These are phyloP conservation scores for Cafeteria roenbergensis DNA, from an alignment of 108 stramenopile genomes.

Conservation along the genomic window DNA sequence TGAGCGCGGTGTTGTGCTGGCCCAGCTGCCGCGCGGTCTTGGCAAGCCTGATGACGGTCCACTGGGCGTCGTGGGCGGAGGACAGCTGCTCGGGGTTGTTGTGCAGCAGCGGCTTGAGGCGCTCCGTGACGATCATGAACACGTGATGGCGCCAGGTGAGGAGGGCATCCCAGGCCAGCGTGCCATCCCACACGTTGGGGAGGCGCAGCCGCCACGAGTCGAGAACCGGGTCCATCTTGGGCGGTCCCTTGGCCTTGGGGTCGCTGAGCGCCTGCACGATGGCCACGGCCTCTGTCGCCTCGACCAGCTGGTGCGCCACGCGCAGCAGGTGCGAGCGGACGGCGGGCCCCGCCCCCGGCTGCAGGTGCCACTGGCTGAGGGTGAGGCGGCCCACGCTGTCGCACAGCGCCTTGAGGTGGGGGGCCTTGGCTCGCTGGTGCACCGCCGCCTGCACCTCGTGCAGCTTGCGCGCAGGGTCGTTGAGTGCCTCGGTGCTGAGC, in stretches of 20 bases:
- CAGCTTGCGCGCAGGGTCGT: conserved; percentile 31
- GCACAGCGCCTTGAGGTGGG: too few relatives aligned
- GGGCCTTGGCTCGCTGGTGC: conserved; percentile 5
- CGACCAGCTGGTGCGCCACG: conserved; percentile 1
- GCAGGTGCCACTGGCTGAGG: too few relatives aligned
- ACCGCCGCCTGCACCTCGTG: conserved; percentile 29
- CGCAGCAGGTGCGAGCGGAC: too few relatives aligned
- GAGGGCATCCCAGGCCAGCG: conserved; percentile 33
- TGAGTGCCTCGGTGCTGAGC: conserved; percentile 28
- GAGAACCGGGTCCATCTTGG: conserved; percentile 26
- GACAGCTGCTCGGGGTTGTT: conserved; percentile 17
- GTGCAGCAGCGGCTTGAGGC: not conserved
- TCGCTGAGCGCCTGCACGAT: conserved; percentile 14
- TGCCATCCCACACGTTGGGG: conserved; percentile 38
- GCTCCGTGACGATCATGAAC: not conserved
- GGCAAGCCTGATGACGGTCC: conserved; percentile 38
- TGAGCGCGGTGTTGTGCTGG: conserved; percentile 21
- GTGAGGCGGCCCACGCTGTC: too few relatives aligned
- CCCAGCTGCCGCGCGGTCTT: conserved; percentile 31
- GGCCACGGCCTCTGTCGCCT: conserved; percentile 7
- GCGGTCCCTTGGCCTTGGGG: not conserved
- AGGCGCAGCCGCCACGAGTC: conserved; percentile 35
- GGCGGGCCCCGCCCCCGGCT: too few relatives aligned
- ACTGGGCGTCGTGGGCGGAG: conserved; percentile 30
- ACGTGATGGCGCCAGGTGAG: conserved; percentile 29